A percentile compares a stretch with the other conserved stretches of the same genome.
Evolutionary conservation across 306 rosid species (phyloP).

Genomic region (Ceratonia siliqua): DNA sequence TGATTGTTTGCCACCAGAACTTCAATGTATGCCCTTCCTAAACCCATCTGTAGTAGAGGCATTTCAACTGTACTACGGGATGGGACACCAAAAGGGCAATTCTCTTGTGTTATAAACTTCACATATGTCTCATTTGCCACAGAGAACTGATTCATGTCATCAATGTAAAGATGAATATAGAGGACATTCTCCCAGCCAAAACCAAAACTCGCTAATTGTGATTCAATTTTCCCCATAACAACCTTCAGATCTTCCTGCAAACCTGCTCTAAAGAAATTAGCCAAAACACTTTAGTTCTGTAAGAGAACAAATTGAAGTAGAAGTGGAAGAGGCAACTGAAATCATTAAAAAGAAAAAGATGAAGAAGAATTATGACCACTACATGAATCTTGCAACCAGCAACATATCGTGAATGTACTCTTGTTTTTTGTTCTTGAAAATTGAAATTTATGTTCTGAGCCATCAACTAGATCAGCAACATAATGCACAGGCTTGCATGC

Average conservation of each 20-base stretch:
- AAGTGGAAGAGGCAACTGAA: slow-evolving; percentile 14
- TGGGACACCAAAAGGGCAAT: slow-evolving; percentile 90
- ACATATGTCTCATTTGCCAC: slow-evolving; percentile 82
- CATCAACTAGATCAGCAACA: slow-evolving; percentile 39
- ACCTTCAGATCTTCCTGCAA: slow-evolving; percentile 71
- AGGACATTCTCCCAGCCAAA: slow-evolving; percentile 85
- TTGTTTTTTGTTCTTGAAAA: slow-evolving; percentile 68
- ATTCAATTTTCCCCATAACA: slow-evolving; percentile 68
- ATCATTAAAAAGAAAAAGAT: slow-evolving; percentile 22
- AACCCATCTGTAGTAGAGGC: slow-evolving; percentile 66
- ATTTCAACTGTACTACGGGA: slow-evolving; percentile 95
- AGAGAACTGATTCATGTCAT: slow-evolving; percentile 77
- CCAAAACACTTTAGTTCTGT: slow-evolving; percentile 2
- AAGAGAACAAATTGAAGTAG: slow-evolving; percentile 21
- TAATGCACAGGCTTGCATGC: slow-evolving; percentile 44
- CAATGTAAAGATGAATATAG: slow-evolving; percentile 87
- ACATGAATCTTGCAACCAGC: slow-evolving; percentile 79
- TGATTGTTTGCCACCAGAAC: slow-evolving; percentile 74
- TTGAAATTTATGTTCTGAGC: slow-evolving; percentile 51
- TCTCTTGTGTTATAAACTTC: slow-evolving; percentile 74
- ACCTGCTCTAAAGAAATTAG: slow-evolving; percentile 51
- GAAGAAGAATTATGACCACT: slow-evolving; percentile 30
- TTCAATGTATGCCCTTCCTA: slow-evolving; percentile 77
- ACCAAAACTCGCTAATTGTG: slow-evolving; percentile 55
- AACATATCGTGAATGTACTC: slow-evolving; percentile 67